phyloP scores from a whole-genome alignment of 2,329 filamentous ascomycete genomes.

The Paecilomyces sp. region DNA sequence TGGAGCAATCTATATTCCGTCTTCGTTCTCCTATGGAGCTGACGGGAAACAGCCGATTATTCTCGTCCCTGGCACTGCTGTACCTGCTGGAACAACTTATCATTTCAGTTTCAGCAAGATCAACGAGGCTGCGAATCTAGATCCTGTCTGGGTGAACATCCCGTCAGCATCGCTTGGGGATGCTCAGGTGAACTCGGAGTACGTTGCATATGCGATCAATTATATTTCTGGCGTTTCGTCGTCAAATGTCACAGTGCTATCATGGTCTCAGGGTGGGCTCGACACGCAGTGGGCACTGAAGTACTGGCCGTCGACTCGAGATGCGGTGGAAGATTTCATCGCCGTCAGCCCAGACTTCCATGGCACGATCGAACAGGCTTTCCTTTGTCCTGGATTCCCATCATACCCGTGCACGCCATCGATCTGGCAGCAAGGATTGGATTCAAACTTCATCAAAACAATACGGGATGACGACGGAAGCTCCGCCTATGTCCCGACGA shows the following conservation, averaged over 20 bases:
- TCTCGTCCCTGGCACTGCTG: constrained; percentile 48
- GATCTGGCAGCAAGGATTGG: constrained; percentile 43
- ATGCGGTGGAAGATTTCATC: constrained; percentile 43
- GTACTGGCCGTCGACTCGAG: constrained; percentile 48
- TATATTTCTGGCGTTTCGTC: constrained; percentile 14
- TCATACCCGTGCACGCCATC: constrained; percentile 28
- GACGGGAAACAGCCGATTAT: constrained; percentile 40
- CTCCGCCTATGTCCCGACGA: constrained; percentile 50
- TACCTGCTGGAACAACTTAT: constrained; percentile 41
- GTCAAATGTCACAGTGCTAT: constrained; percentile 39
- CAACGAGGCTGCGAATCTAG: constrained; percentile 32
- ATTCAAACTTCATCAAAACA: constrained; percentile 35
- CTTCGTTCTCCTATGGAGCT: constrained; percentile 40
- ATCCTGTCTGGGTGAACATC: constrained; percentile 52
- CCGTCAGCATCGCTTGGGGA: constrained; percentile 42
- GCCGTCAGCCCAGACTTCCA: constrained; percentile 48
- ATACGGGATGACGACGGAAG: constrained; percentile 41
- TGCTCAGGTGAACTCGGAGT: constrained; percentile 47
- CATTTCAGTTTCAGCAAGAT: constrained; percentile 45
- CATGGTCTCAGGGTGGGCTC: constrained; percentile 51
- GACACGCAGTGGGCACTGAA: constrained; percentile 52
- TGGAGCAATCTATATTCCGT: constrained; percentile 47
- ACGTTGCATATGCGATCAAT: constrained; percentile 52
- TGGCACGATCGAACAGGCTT: constrained; percentile 18
- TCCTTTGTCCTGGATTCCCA: constrained; percentile 1